These are phyloP conservation scores for Thraustochytrium sp. DNA, from an alignment of 352 stramenopile species.

Conservation along the genomic window DNA sequence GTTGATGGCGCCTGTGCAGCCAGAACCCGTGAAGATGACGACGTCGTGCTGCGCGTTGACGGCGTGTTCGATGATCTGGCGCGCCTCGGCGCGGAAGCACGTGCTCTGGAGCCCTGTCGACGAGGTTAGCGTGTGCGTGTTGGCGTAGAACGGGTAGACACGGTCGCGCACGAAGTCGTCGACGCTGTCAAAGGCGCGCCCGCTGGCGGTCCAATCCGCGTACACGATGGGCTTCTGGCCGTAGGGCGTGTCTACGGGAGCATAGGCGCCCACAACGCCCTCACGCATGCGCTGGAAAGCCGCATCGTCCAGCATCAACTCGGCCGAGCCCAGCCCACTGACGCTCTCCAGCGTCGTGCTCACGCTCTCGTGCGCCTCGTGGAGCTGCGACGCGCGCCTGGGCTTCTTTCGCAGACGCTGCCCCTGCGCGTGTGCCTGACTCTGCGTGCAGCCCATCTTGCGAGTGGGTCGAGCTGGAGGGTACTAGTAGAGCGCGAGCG, in stretches of 20 bases:
- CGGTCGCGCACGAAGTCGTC: conserved; percentile 76
- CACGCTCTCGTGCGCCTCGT: too few species aligned
- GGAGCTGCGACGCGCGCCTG: too few species aligned
- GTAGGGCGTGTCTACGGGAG: conserved; percentile 54
- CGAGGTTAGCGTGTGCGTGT: conserved; percentile 89
- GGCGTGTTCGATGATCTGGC: conserved; percentile 65
- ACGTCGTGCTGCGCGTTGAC: conserved; percentile 64
- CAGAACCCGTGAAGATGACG: conserved; percentile 86
- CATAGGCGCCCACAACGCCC: neutral
- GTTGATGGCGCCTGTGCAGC: conserved; percentile 69
- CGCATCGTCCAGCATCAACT: too few species aligned
- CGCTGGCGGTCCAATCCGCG: conserved; percentile 87
- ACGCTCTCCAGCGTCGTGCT: too few species aligned
- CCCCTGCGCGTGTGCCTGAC: too few species aligned
- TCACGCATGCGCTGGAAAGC: neutral
- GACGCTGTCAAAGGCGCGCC: conserved; percentile 71
- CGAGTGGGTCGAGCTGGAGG: too few species aligned
- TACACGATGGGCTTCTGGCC: conserved; percentile 73
- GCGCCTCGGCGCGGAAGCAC: conserved; percentile 86
- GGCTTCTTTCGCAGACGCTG: too few species aligned
- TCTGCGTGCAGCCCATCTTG: too few species aligned
- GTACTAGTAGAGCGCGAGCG: too few species aligned
- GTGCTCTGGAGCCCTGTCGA: conserved; percentile 79
- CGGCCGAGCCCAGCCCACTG: too few species aligned
- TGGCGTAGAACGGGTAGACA: conserved; percentile 89